Conservation (phyloP, 2,329 filamentous ascomycete genomes). For the Colletotrichum costaricense region DNA sequence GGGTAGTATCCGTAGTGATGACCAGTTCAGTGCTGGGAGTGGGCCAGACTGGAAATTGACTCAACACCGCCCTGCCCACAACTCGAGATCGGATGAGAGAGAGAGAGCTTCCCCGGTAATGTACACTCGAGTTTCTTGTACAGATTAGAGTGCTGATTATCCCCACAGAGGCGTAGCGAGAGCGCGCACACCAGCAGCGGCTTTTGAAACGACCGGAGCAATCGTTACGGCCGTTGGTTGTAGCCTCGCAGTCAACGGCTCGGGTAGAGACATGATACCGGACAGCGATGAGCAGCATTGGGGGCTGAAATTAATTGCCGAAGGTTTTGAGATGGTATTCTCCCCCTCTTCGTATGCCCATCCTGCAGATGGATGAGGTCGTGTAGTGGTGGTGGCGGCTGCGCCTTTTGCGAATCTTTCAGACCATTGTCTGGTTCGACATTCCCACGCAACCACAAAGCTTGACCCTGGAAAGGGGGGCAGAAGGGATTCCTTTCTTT, state of each 20-base stretch:
- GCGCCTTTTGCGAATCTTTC: neutral
- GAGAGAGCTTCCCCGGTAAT: neutral
- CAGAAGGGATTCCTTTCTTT: constrained; percentile 1
- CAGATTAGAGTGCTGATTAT: constrained; percentile 31
- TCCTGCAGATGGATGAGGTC: neutral
- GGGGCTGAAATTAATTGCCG: constrained; percentile 8
- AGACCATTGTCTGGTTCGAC: constrained; percentile 4
- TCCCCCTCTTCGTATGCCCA: constrained; percentile 5
- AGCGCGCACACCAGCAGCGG: constrained; percentile 16
- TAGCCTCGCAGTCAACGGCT: neutral
- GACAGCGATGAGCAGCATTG: constrained; percentile 5
- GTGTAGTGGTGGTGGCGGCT: neutral
- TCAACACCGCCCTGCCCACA: neutral
- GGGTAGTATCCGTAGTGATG: neutral
- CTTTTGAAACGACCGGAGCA: constrained; percentile 16
- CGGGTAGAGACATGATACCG: neutral
- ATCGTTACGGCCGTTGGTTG: constrained; percentile 31
- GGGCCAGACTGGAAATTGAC: constrained; percentile 10
- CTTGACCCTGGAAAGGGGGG: constrained; percentile 3
- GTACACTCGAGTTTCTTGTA: neutral
- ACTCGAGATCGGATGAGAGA: neutral
- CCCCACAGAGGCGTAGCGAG: constrained; percentile 25
- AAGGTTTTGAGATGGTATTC: neutral
- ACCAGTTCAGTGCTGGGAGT: neutral
- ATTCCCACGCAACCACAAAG: constrained; percentile 6